Evolutionary conservation across 306 rosid species (phyloP), one percentile per base, ranked within the genome.

Genomic region (Albizia julibrissin): DNA sequence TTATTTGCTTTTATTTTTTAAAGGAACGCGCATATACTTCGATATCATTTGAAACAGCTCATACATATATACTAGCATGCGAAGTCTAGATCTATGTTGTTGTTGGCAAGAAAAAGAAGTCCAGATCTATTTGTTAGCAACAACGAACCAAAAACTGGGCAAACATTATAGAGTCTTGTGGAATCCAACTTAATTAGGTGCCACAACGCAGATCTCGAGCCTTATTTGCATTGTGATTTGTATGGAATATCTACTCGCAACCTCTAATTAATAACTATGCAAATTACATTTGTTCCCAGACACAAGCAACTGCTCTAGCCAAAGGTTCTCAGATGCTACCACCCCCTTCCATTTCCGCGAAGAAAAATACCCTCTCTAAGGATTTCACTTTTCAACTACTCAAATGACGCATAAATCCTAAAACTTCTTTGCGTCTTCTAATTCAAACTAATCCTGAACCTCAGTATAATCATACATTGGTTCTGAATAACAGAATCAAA

Each of bases 401-500:
- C 82, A 56, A 54, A 27, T 34, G 43, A 50, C 21, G 27, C 19
- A 16, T 1, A n/a, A 31, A 46, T 33, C 42, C 64, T 42, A 59
- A 65, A 43, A 10, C 31, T 44, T 77, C 42, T 21, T 3, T 29
- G 56, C 24, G 37, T 70, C 77, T 67, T 68, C 50, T 58, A n/a
- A 9, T 58, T 22, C 65, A 58, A 58, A 58, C 29, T 22, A 58
- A 10, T 22, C 65, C 62, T 54, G 27, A 54, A 54, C 18, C 8
- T 50, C n/a, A 50, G 22, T 50, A 16, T 16, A 50, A 46, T 46
- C 13, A 18, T 6, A 50, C 22, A 42, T 43, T 18, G 58, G 16
- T 59, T 61, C 27, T 62, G n/a, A 31, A n/a, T 3, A 80, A 19
- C 52, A 59, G 73, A 61, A 72, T 72, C 65, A 15, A 72, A 43